These are phyloP conservation scores for Pyricularia sp. DNA, from an alignment of 2,329 filamentous ascomycete species.

Conservation along the genomic window DNA sequence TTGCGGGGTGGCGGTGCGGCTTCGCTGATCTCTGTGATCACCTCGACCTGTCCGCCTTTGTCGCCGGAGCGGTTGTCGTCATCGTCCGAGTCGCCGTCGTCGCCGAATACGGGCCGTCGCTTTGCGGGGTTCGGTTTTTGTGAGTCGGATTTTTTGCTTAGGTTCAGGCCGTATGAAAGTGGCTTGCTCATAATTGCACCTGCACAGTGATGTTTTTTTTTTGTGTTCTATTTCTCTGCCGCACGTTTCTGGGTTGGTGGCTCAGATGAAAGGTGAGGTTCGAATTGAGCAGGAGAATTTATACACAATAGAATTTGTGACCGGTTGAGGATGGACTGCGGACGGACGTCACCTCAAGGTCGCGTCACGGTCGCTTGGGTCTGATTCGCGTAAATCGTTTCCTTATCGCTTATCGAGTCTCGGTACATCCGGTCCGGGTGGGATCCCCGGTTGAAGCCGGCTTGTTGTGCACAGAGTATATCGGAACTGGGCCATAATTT, in stretches of 20 bases:
- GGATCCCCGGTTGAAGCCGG: not conserved
- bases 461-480: not conserved
- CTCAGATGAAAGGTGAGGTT: not conserved
- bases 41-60: constrained; percentile 30
- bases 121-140: constrained; percentile 43
- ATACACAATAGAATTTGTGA: not conserved
- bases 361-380: not conserved
- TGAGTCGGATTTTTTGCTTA: constrained; percentile 28
- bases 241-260: not conserved
- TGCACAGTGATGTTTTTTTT: too few relatives aligned
- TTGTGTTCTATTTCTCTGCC: not conserved
- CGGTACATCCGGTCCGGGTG: not conserved
- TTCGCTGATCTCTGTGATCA: constrained; percentile 49
- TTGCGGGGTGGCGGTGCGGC: constrained; percentile 17
- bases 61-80: constrained; percentile 19
- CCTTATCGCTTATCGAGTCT: not conserved
- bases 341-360: not conserved
- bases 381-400: not conserved
- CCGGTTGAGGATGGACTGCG: not conserved
- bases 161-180: constrained; percentile 13
- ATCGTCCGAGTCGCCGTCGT: constrained; percentile 40
- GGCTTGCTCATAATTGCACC: constrained; percentile 1
- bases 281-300: not conserved
- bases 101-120: constrained; percentile 41
- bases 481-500: not conserved